These are phyloP conservation scores for Chenopodium berlandieri DNA, from an alignment of 148 eudicot species.

Conservation along the genomic window DNA sequence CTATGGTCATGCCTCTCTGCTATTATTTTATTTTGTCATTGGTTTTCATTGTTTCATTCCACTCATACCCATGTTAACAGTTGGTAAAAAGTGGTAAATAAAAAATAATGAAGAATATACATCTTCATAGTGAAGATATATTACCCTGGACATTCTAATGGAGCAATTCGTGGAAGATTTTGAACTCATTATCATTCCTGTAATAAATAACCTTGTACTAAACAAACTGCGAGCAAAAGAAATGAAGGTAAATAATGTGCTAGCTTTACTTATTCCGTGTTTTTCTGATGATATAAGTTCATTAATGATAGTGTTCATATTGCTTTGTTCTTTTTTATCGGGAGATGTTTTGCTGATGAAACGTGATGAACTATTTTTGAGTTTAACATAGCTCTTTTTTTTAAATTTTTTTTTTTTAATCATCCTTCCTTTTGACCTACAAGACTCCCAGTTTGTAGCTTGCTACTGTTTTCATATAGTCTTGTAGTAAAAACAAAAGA, in stretches of 20 bases:
- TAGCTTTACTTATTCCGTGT: background rate
- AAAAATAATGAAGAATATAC: background rate
- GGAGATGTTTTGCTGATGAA: background rate
- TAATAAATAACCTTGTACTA: background rate
- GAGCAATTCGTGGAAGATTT: background rate
- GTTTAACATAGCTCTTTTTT: background rate
- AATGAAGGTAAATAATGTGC: slow-evolving; percentile 11
- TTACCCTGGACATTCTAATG: background rate
- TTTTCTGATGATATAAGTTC: background rate
- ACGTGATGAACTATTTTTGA: background rate
- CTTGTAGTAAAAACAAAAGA: background rate
- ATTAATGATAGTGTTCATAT: background rate
- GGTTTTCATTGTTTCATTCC: background rate
- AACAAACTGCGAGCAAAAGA: background rate
- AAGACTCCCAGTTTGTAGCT: background rate
- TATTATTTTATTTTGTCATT: background rate
- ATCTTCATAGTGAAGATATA: background rate
- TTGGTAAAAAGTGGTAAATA: background rate
- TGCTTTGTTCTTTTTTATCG: background rate
- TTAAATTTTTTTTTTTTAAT: no score
- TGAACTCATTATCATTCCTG: background rate
- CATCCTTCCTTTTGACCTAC: background rate
- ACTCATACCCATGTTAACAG: background rate
- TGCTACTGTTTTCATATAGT: background rate
- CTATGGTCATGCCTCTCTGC: background rate